Evolutionary conservation across 1,284 basidiomycete genomes (phyloP).

Genomic region (Melampsora larici-populina): DNA sequence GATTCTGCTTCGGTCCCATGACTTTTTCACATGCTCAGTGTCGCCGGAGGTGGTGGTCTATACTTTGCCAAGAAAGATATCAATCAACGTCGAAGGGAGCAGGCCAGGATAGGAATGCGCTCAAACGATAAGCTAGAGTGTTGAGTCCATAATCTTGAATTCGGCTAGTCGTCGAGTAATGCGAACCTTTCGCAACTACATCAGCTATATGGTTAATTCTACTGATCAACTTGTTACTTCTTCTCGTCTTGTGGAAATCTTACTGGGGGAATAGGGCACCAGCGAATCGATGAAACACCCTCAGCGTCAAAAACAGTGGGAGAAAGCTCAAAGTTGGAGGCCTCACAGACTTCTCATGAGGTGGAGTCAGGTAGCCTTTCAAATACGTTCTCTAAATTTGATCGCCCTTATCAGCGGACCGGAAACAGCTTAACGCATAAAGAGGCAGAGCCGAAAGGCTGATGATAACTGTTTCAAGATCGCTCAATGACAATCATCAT

Average conservation of each 20-base stretch:
- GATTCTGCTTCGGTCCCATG: neutral
- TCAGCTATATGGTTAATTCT: neutral
- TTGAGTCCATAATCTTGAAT: conserved; percentile 44
- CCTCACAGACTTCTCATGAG: neutral
- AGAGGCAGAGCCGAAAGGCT: neutral
- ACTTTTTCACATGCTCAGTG: conserved; percentile 51
- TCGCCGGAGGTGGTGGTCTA: conserved; percentile 49
- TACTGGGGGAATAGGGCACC: conserved; percentile 18
- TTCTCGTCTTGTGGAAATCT: neutral
- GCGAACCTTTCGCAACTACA: neutral
- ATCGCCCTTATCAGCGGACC: conserved; percentile 13
- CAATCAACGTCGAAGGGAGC: conserved; percentile 55
- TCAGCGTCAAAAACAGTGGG: neutral
- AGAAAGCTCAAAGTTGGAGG: neutral
- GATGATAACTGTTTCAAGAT: too few species aligned
- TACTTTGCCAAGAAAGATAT: conserved; percentile 56
- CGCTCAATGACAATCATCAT: too few species aligned
- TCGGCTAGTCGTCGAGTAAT: neutral
- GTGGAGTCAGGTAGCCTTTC: neutral
- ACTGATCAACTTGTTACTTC: too few species aligned
- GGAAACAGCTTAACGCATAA: neutral
- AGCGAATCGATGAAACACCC: conserved; percentile 14
- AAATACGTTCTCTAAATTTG: conserved; percentile 36
- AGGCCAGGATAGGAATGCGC: conserved; percentile 53
- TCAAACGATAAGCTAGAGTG: conserved; percentile 56